phyloP scores from a whole-genome alignment of 371 early-diverging fungal genomes.

The Mucor racemosus region DNA sequence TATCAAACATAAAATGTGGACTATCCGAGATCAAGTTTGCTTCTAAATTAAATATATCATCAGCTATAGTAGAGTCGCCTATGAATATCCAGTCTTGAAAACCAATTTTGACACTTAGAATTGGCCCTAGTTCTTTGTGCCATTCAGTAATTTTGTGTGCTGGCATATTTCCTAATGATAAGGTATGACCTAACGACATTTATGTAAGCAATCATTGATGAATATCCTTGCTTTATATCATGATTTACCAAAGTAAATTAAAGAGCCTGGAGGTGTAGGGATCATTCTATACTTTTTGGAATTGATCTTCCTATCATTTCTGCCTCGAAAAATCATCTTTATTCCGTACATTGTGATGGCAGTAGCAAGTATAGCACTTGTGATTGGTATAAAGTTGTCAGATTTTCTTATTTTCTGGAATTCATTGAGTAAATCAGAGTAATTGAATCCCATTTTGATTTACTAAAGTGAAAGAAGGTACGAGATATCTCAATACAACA shows the following conservation, averaged over 20 bases:
- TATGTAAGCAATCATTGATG: background rate
- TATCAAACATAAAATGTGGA: constrained; percentile 19
- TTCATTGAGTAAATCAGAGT: background rate
- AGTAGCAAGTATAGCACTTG: constrained; percentile 7
- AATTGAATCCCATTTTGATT: background rate
- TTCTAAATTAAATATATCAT: constrained; percentile 24
- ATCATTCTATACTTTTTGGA: constrained; percentile 4
- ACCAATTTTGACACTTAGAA: constrained; percentile 23
- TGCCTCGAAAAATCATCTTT: background rate
- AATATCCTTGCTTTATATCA: background rate
- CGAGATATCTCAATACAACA: background rate
- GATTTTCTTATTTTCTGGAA: background rate
- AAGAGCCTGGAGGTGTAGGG: constrained; percentile 20
- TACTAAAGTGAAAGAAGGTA: background rate
- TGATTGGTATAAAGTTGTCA: constrained; percentile 3
- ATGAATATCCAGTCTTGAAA: constrained; percentile 29
- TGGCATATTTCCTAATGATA: constrained; percentile 11
- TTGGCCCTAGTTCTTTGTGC: constrained; percentile 28
- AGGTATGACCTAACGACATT: constrained; percentile 19
- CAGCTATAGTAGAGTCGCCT: constrained; percentile 20
- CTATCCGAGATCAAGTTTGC: constrained; percentile 18
- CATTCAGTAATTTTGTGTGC: constrained; percentile 23
- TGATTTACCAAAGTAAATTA: constrained; percentile 20
- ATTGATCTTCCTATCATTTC: background rate
- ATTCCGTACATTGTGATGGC: background rate